Evolutionary conservation across 2,329 filamentous ascomycete genomes (phyloP), one percentile per base, ranked within the genome.

Genomic region (Tothia fuscella): DNA sequence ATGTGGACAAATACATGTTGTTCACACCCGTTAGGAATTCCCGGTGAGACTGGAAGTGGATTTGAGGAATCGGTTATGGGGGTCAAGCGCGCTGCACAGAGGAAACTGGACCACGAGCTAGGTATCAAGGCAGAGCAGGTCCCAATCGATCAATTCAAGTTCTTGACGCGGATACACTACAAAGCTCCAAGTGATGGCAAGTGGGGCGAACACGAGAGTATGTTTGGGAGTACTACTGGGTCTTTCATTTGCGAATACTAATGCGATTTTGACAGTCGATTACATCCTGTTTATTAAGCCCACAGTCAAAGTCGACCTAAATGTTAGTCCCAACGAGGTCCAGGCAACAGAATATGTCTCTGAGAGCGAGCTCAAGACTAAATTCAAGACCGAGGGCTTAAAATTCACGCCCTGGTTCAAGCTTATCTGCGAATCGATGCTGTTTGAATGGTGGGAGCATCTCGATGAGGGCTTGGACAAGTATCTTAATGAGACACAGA

Each of bases 1-100:
- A 88, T 95, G 81, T 98, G 91, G 91, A 98, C 91, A 49, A 98
- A 98, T 67, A 98, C 91, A 24, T 98, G 91, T 74, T 98, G 91
- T 71, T 98, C 91, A 29, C 91, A 98, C 64, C 91, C 91, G 4
- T 74, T 98, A 47, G 84, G 85, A 42, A 82, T 95, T 50, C 83
- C 91, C 6, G 81, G 82, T 49, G 91, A 98, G 75, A 93, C 86
- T 20, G 91, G 91, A 48, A 74, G 17, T 16, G 32, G 78, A 24
- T 71, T 98, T 32, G 72, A 80, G 38, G 82, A 85, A 50, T 82
- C 88, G 4, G 70, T 96, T 44, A 70, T 76, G 51, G 91, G 91
- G 21, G 91, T 88, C 51, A 93, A 93, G 71, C 78, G 82, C 46
- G 91, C 91, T 31, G 91, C 91, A 14, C 82, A 88, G 66, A 77